Conservation (phyloP, 805 yeast species). For the Barnettozyma botsteinii region DNA sequence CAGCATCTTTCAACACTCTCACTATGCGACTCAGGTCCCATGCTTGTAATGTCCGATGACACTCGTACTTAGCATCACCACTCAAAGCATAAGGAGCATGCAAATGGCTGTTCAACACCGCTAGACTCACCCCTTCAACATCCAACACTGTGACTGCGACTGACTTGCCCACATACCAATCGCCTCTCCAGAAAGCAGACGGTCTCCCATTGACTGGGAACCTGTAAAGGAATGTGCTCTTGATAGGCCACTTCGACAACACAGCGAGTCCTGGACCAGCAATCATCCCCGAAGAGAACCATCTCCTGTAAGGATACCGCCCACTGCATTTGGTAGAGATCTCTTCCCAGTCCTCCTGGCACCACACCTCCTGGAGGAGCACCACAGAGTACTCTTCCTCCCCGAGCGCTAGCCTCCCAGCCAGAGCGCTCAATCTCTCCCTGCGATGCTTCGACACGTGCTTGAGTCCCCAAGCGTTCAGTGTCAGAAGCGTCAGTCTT, state of each 20-base stretch:
- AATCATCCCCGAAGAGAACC: constrained; percentile 76
- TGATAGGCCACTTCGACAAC: constrained; percentile 78
- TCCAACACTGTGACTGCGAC: constrained; percentile 66
- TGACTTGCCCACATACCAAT: constrained; percentile 95
- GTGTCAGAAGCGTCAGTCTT: constrained; percentile 49
- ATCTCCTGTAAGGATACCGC: constrained; percentile 57
- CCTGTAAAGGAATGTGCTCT: constrained; percentile 67
- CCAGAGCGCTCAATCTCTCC: constrained; percentile 67
- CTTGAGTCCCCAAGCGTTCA: constrained; percentile 88
- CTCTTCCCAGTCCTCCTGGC: constrained; percentile 72
- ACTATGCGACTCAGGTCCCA: constrained; percentile 85
- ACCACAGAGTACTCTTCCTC: constrained; percentile 60
- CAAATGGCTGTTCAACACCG: constrained; percentile 87
- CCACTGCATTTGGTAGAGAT: constrained; percentile 40
- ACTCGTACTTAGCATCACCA: constrained; percentile 86
- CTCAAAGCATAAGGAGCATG: constrained; percentile 86
- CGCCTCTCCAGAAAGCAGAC: constrained; percentile 89
- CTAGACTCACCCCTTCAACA: constrained; percentile 47
- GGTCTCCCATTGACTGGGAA: constrained; percentile 95
- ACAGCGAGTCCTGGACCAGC: constrained; percentile 92
- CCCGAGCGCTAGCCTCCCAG: constrained; percentile 45
- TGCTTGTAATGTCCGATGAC: constrained; percentile 92
- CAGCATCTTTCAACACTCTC: constrained; percentile 55
- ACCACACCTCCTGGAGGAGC: constrained; percentile 96
- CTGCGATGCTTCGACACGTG: constrained; percentile 67